phyloP scores from a whole-genome alignment of 805 yeast genomes.

The Sugiyamaella smithiae region DNA sequence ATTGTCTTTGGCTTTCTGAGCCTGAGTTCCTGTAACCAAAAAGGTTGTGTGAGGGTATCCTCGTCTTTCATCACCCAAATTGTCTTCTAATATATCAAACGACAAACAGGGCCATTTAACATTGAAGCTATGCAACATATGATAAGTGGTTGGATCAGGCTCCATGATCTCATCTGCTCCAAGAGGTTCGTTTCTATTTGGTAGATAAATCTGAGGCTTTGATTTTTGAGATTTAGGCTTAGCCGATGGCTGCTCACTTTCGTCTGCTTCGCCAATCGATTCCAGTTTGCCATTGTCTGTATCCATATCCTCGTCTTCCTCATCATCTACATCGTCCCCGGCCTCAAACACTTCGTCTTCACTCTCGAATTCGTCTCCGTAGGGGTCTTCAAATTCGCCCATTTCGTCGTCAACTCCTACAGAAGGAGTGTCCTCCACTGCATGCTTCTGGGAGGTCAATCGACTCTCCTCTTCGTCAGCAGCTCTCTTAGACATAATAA shows the following conservation, averaged over 20 bases:
- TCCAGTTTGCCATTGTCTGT: conserved; percentile 37
- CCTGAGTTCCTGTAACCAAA: conserved; percentile 91
- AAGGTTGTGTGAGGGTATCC: conserved; percentile 84
- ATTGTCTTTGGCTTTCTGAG: conserved; percentile 80
- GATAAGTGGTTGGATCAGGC: conserved; percentile 94
- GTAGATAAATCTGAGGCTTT: conserved; percentile 57
- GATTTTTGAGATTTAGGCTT: conserved; percentile 35
- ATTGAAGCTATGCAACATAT: conserved; percentile 91
- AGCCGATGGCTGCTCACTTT: conserved; percentile 37
- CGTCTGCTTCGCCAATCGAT: conserved; percentile 27
- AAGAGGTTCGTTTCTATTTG: conserved; percentile 82
- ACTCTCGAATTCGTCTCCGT: conserved; percentile 83
- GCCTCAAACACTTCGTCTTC: conserved; percentile 72
- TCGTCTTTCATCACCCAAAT: conserved; percentile 83
- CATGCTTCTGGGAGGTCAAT: conserved; percentile 39
- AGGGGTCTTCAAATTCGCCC: conserved; percentile 64
- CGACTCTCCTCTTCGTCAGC: conserved; percentile 36
- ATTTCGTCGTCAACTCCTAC: conserved; percentile 32
- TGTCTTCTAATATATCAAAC: conserved; percentile 83
- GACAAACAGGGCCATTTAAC: conserved; percentile 98
- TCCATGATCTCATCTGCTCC: conserved; percentile 96
- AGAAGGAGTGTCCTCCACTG: conserved; percentile 40
- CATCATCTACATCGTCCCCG: conserved; percentile 87
- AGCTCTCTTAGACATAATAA: conserved; percentile 52
- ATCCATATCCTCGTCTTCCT: conserved; percentile 67